Base-by-base conservation (phyloP, 1,284 basidiomycete species). In the Apiotrichum sp. region DNA sequence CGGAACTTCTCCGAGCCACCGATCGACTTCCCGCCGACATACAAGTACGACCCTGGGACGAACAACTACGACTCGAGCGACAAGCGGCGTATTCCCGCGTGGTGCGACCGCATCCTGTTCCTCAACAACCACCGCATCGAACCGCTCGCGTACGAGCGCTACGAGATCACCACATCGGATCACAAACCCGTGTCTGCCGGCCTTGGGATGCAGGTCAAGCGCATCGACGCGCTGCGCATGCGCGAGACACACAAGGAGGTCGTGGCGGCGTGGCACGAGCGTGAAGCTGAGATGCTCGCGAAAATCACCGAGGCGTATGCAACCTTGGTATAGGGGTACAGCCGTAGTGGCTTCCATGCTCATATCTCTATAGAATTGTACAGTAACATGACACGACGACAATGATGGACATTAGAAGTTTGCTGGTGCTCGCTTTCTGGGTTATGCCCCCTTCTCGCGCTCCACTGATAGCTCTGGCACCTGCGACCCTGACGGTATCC, bases 81-180 rank as follows among this genome's bases (percentile, higher is more conserved):
- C 69, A 98, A 98, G 74, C 82, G 83, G 29, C 84, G 95, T 0
- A 82, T 86, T 7, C 95, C 93, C 0, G 91, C 93, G 0, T 98
- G 93, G 92, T 98, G 95, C 75, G 95, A 98, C 73, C 84, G 95
- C 6, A 83, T 98, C 29, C 78, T 98, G 41, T 96, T 87, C 83
- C 66, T 58, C 10, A 82, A 85, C n/a, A 80, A 84, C 38, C 78
- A 81, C 5, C 78, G 86, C 7, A 83, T 92, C 53, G 66, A 77
- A 59, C 79, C 83, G 69, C 57, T 88, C 70, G 81, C 82, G 65
- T 89, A 95, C 72, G 71, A 73, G 55, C 80, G 93, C 14, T 93
- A 89, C 71, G 92, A 93, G 74, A 81, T 81, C 52, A 87, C 88
- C 62, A 84, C 91, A 5, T 87, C 85, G 9, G 91, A 95, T 74